phyloP scores from a whole-genome alignment of 1,284 basidiomycete genomes.

The Quambalaria eucalypti region DNA sequence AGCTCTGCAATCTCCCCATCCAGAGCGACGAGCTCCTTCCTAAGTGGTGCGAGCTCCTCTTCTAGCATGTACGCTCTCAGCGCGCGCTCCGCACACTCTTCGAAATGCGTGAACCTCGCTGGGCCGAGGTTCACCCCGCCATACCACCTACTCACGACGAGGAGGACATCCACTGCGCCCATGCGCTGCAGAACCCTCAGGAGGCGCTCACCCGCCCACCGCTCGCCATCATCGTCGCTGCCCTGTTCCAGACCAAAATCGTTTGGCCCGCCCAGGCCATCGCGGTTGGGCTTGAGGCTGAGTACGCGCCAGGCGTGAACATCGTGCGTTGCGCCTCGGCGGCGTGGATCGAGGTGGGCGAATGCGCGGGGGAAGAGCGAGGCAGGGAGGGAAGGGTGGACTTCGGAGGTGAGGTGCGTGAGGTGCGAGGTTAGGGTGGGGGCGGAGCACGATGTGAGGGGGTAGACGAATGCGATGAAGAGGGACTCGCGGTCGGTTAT shows the following conservation, averaged over 20 bases:
- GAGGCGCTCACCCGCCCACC: conserved; percentile 34
- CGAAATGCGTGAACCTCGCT: conserved; percentile 67
- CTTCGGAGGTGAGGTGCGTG: conserved; percentile 30
- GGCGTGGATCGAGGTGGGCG: conserved; percentile 19
- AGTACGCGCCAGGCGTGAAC: conserved; percentile 41
- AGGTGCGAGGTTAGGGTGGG: conserved; percentile 21
- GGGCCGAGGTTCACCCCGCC: conserved; percentile 65
- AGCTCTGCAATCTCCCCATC: conserved; percentile 15
- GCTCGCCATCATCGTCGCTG: conserved; percentile 41
- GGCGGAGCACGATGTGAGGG: conserved; percentile 16
- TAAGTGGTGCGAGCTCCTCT: conserved; percentile 48
- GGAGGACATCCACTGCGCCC: conserved; percentile 37
- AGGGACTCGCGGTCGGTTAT: conserved; percentile 40
- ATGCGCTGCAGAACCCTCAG: conserved; percentile 25
- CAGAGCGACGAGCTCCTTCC: conserved; percentile 17
- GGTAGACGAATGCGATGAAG: conserved; percentile 43
- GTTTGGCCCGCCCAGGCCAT: conserved; percentile 30
- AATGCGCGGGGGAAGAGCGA: conserved; percentile 29
- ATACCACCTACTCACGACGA: conserved; percentile 54
- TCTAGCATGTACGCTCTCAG: conserved; percentile 59
- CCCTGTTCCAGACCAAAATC: conserved; percentile 39
- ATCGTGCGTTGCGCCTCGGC: conserved; percentile 35
- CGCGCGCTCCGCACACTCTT: conserved; percentile 63
- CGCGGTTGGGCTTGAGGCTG: conserved; percentile 32
- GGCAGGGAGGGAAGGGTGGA: conserved; percentile 34